These are phyloP conservation scores for Calonectria henricotiae DNA, from an alignment of 2,329 filamentous ascomycete genomes.

Conservation along the genomic window DNA sequence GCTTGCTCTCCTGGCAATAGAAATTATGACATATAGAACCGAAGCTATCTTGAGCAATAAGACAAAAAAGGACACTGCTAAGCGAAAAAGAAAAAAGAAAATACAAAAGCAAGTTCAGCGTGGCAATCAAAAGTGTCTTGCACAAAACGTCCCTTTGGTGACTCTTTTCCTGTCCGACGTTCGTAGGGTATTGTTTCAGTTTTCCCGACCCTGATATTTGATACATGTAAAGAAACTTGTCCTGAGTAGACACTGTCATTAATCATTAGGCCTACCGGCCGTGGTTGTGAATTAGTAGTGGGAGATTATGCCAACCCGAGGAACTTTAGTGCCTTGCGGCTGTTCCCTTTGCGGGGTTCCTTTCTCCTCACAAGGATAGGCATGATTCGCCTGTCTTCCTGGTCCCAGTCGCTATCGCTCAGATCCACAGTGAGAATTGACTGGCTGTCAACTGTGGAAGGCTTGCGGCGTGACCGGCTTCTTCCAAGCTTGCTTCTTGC, in stretches of 20 bases:
- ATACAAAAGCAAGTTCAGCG: conserved; percentile 18
- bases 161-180: conserved; percentile 28
- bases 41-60: conserved; percentile 24
- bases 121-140: conserved; percentile 23
- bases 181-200: conserved; percentile 32
- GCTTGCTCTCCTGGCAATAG: conserved; percentile 17
- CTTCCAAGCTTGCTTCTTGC: conserved; percentile 53
- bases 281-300: not conserved
- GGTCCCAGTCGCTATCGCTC: conserved; percentile 63
- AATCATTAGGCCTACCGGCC: conserved; percentile 42
- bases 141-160: conserved; percentile 13
- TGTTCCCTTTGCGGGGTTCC: conserved; percentile 60
- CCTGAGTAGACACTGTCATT: conserved; percentile 43
- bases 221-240: conserved; percentile 42
- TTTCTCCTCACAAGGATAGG: conserved; percentile 64
- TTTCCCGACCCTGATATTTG: conserved; percentile 21
- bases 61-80: not conserved
- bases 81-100: not conserved
- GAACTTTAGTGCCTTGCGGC: conserved; percentile 70
- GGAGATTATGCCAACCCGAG: conserved; percentile 63
- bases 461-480: conserved; percentile 50
- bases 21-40: conserved; percentile 22
- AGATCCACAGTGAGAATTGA: conserved; percentile 59
- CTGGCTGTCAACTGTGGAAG: conserved; percentile 49
- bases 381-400: conserved; percentile 70